phyloP scores from a whole-genome alignment of 352 stramenopile species.

The Phytophthora capsici region DNA sequence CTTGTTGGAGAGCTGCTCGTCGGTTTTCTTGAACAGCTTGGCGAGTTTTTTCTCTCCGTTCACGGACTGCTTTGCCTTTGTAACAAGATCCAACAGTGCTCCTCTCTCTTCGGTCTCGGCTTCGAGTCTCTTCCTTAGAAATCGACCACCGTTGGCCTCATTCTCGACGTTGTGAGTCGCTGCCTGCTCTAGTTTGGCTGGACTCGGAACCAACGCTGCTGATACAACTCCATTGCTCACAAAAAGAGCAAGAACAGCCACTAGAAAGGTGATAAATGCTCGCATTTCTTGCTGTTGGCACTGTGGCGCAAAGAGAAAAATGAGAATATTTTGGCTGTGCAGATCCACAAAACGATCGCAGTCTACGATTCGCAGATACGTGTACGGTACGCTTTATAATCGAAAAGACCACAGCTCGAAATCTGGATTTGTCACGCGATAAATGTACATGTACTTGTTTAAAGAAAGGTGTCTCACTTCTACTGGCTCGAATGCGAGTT shows the following conservation, averaged over 20 bases:
- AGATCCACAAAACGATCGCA: constrained; percentile 14
- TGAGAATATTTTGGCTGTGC: background rate
- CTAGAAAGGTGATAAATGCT: background rate
- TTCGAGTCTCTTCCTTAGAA: background rate
- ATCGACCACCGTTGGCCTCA: background rate
- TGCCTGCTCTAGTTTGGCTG: background rate
- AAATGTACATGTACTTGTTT: too few species aligned
- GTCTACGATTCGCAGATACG: too few species aligned
- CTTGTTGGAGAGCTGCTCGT: background rate
- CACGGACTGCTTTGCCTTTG: background rate
- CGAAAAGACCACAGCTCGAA: too few species aligned
- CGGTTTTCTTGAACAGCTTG: background rate
- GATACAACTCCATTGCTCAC: background rate
- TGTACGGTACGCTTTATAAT: too few species aligned
- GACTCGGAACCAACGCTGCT: background rate
- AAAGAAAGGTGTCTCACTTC: too few species aligned
- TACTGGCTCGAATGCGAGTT: too few species aligned
- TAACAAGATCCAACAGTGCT: background rate
- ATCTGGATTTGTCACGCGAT: too few species aligned
- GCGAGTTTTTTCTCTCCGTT: background rate
- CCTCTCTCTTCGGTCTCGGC: background rate
- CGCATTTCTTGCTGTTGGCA: background rate
- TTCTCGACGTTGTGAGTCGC: background rate
- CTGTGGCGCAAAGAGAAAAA: too few species aligned
- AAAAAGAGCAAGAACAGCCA: background rate